Base-by-base conservation (phyloP, 169 alveolate genomes). In the Theileria orientalis region DNA sequence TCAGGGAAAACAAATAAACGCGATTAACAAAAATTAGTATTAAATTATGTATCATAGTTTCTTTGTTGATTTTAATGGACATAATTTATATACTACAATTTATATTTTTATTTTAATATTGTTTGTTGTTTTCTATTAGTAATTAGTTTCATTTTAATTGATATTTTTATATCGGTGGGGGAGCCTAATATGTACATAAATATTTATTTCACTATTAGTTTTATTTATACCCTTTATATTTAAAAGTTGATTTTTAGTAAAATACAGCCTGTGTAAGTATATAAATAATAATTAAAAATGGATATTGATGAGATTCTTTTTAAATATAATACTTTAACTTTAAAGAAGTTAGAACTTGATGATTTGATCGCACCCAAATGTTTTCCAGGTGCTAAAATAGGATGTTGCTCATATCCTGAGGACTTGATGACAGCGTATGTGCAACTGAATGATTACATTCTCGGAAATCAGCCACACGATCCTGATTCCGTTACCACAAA, bases 331-430 rank as follows among this genome's bases (percentile, higher is more conserved):
- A 59, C 83, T 41, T 64, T 78, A 14, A 69, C 56, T 57, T 69
- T 61, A 46, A 70, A 62, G 69, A 73, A 74, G 42, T 35, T 37
- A 46, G 30, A 57, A 21, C 69, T 78, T 27, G 86, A 78, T 35
- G 69, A 62, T 3, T 64, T 59, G n/a, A 64, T 67, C 40, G 52
- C 86, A 16, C 68, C 72, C 16, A 56, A 78, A 35, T 78, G 86
- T 33, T 25, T 29, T 3, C 86, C 86, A 27, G 86, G 86, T n/a
- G 86, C 86, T 9, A 32, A 54, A 2, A 70, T 78, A 40, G 86
- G 86, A n/a, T 78, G 86, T 29, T 78, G 86, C 51, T 68, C 86
- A 32, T 78, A 78, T 29, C 75, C 80, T 23, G 80, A 59, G 35
- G 86, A 70, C 19, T 37, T 78, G 16, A 59, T 69, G 44, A 60